phyloP scores from a whole-genome alignment of 2,329 filamentous ascomycete species.

The Colletotrichum orchidophilum region DNA sequence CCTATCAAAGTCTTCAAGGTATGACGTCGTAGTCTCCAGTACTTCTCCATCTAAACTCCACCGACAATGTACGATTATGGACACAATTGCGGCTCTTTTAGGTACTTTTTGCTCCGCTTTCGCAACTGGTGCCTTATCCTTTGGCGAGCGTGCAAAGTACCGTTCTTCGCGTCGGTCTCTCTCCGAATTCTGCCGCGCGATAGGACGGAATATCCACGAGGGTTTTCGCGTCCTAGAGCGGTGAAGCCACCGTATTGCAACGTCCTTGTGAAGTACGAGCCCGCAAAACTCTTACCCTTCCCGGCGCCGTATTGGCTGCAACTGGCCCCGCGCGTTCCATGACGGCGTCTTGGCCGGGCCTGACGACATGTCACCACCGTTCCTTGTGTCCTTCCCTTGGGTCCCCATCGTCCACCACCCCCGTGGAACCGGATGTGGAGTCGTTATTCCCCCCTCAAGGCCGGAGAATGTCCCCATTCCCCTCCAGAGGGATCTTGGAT shows the following conservation, averaged over 20 bases:
- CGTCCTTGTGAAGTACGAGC: neutral
- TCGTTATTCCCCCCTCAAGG: slow-evolving; percentile 2
- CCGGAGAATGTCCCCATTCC: slow-evolving; percentile 7
- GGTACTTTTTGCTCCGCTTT: neutral
- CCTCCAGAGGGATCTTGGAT: slow-evolving; percentile 31
- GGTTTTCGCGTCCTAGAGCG: slow-evolving; percentile 17
- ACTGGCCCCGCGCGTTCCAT: neutral
- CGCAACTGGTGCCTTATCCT: neutral
- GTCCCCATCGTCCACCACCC: slow-evolving; percentile 5
- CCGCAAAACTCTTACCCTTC: slow-evolving; percentile 5
- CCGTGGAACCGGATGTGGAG: slow-evolving; percentile 20
- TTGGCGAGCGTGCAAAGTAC: neutral
- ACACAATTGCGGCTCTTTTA: slow-evolving; percentile 28
- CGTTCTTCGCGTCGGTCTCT: slow-evolving; percentile 9
- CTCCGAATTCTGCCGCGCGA: slow-evolving; percentile 31
- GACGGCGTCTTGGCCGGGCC: slow-evolving; percentile 20
- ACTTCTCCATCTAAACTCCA: slow-evolving; percentile 21
- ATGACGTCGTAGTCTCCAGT: slow-evolving; percentile 30
- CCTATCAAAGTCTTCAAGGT: slow-evolving; percentile 18
- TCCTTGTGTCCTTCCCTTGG: neutral
- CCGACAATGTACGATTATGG: slow-evolving; percentile 25
- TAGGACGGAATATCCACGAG: slow-evolving; percentile 13
- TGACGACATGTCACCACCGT: slow-evolving; percentile 26
- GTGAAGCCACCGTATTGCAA: slow-evolving; percentile 26
- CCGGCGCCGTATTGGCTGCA: slow-evolving; percentile 20